Evolutionary conservation across 768 basidiomycete genomes (phyloP).

Genomic region (Mycena chlorophos): DNA sequence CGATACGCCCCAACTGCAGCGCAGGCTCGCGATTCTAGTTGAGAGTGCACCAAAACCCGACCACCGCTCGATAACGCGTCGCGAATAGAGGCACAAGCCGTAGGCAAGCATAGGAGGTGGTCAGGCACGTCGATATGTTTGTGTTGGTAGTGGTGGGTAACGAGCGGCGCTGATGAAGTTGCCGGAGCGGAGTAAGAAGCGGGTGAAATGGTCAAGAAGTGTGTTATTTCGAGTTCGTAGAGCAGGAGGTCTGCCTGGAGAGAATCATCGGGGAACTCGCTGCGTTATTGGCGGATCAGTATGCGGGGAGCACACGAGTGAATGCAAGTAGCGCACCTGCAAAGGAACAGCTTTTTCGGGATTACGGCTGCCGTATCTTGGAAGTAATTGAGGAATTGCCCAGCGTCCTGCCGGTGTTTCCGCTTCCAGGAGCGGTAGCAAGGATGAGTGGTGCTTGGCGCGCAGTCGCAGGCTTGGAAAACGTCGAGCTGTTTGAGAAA

Average conservation of each 20-base stretch:
- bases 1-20: slow-evolving; percentile 53
- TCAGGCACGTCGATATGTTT: slow-evolving; percentile 46
- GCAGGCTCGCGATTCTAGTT: slow-evolving; percentile 55
- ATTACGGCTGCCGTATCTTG: slow-evolving; percentile 54
- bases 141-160: slow-evolving; percentile 37
- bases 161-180: too few species aligned
- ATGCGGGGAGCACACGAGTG: too few species aligned
- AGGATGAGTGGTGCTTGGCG: slow-evolving; percentile 40
- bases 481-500: slow-evolving; percentile 61
- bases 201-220: slow-evolving; percentile 57
- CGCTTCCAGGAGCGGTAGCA: slow-evolving; percentile 62
- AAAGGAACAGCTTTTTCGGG: slow-evolving; percentile 50
- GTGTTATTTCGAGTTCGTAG: slow-evolving; percentile 51
- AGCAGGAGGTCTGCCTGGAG: slow-evolving; percentile 53
- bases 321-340: slow-evolving; percentile 49
- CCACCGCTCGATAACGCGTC: slow-evolving; percentile 42
- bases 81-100: slow-evolving; percentile 46
- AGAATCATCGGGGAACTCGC: slow-evolving; percentile 58
- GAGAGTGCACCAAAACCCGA: slow-evolving; percentile 54
- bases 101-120: slow-evolving; percentile 45
- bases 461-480: slow-evolving; percentile 53
- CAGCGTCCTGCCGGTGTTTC: slow-evolving; percentile 52
- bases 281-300: slow-evolving; percentile 18
- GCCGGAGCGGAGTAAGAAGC: too few species aligned
- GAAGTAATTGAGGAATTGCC: slow-evolving; percentile 50